Percentiles rank a stretch among this genome's conserved stretches.
These are phyloP conservation scores for Monosporozyma aquatica DNA, from an alignment of 805 yeast species.

Conservation along the genomic window DNA sequence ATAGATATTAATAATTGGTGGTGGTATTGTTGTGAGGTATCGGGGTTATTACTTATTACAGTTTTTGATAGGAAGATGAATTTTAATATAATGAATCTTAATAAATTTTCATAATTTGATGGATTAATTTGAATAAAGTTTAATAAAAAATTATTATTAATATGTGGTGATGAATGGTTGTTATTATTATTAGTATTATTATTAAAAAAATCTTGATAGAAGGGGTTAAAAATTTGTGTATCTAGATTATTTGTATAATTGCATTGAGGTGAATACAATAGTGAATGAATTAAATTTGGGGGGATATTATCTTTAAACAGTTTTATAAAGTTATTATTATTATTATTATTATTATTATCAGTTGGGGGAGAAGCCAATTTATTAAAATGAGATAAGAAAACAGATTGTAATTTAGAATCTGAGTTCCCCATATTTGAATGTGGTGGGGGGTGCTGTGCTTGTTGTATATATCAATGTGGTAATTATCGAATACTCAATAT, in stretches of 20 bases:
- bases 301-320: not conserved
- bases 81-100: constrained; percentile 35
- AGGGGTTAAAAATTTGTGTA: not conserved
- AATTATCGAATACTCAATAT: not conserved
- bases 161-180: not conserved
- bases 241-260: not conserved
- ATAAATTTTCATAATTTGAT: constrained; percentile 26
- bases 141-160: not conserved
- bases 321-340: not conserved
- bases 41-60: not conserved
- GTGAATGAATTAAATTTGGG: not conserved
- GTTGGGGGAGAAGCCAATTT: too few species aligned
- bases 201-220: not conserved
- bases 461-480: too few species aligned
- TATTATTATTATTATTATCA: too few species aligned
- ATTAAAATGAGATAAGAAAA: constrained; percentile 42
- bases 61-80: constrained; percentile 22
- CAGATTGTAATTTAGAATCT: constrained; percentile 51
- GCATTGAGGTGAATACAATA: not conserved
- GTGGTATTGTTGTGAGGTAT: constrained; percentile 15
- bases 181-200: not conserved
- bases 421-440: constrained; percentile 50
- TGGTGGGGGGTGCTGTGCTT: not conserved
- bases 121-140: not conserved
- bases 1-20: constrained; percentile 36